Percentiles rank a stretch among this genome's conserved stretches.
These are phyloP conservation scores for Podaxis mareebaensis DNA, from an alignment of 768 basidiomycete species.

Conservation along the genomic window DNA sequence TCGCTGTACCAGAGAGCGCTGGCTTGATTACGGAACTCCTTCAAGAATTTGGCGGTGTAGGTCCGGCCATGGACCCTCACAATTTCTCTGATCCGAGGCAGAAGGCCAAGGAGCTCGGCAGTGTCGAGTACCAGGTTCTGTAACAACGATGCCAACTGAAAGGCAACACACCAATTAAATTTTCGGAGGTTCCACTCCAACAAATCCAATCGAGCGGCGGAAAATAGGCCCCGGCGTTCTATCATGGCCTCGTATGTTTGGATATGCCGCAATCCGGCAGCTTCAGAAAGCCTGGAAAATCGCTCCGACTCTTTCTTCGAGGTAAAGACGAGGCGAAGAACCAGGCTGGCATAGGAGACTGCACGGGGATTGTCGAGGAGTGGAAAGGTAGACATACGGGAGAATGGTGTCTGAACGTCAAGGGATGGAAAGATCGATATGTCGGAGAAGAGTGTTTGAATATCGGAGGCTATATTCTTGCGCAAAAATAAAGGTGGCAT, in stretches of 20 bases:
- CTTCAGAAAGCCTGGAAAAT: constrained; percentile 39
- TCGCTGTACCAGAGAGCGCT: constrained; percentile 28
- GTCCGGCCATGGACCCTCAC: constrained; percentile 28
- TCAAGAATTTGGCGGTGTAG: constrained; percentile 43
- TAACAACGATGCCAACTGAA: constrained; percentile 54
- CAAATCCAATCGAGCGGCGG: constrained; percentile 28
- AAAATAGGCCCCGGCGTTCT: constrained; percentile 47
- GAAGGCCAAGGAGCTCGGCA: constrained; percentile 47
- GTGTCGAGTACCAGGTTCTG: constrained; percentile 46
- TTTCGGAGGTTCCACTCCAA: constrained; percentile 33
- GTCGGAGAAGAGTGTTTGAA: too few relatives aligned
- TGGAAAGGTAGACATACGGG: constrained; percentile 11
- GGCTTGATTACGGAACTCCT: constrained; percentile 32
- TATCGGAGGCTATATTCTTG: not conserved
- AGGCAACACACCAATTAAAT: constrained; percentile 54
- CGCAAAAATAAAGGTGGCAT: constrained; percentile 30
- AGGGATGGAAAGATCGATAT: too few relatives aligned
- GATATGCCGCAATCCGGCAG: constrained; percentile 39
- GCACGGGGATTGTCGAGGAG: constrained; percentile 31
- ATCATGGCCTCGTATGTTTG: constrained; percentile 37
- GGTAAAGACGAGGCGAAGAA: constrained; percentile 50
- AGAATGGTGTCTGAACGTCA: not conserved
- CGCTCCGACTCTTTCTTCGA: constrained; percentile 30
- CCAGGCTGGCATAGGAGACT: constrained; percentile 56
- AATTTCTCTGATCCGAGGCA: constrained; percentile 33